Evolutionary conservation across 352 stramenopile species (phyloP), one percentile per base, ranked within the genome.

Genomic region (Globisporangium cystogenes): DNA sequence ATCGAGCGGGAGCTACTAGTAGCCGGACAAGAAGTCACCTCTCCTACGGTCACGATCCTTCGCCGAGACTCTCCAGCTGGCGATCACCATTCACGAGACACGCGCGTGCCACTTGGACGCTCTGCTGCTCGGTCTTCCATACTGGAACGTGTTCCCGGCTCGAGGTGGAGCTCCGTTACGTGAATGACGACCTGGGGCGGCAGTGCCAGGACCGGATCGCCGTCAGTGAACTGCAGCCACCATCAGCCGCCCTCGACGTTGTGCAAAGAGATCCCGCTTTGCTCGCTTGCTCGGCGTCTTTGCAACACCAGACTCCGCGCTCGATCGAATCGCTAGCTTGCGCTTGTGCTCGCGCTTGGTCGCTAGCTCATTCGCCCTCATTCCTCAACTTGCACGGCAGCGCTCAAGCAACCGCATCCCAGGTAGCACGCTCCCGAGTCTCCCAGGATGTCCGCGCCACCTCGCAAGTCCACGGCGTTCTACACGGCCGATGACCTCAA

Each of bases 401-500:
- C 27, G 31, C 26, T 24, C 31, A 43, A 16, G 35, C 23, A 23
- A 24, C 20, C 45, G 16, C 27, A 16, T 11, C 31, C 24, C 35
- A 53, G 4, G 12, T 24, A 16, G 23, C 26, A 40, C 23, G 48
- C 39, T 29, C 3, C 15, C 16, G 14, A 36, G 21, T 26, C 21
- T 6, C 21, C 12, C 48, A 53, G 18, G 24, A 57, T 57, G 51
- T 39, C 35, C 12, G 36, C 51, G 48, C 31, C 50, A 10, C 16
- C 50, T 46, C 48, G 40, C 55, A 51, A 51, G 40, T 49, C 55
- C 48, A 54, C 51, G 18, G 69, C 60, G 45, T 37, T 71, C 60
- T 76, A 75, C 51, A 80, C 71, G n/a, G 27, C 56, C n/a, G 71
- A 82, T 40, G 71, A 60, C 51, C 56, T 60, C 58, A 84, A 82